Evolutionary conservation across 179 eudicot genomes (phyloP).

Genomic region (Silene coronaria): DNA sequence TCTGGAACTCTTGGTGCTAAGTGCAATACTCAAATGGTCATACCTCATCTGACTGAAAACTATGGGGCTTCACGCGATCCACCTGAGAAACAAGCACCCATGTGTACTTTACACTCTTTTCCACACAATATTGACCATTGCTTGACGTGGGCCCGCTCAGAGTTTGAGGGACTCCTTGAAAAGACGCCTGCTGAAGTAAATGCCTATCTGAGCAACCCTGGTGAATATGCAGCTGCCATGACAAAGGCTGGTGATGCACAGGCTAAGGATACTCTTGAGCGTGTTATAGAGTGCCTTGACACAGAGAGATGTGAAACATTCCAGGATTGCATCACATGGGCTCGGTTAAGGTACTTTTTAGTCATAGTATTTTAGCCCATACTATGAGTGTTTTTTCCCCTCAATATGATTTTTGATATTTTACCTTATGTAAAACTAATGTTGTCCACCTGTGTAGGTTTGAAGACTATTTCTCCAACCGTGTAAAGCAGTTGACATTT

Average conservation of each 20-base stretch:
- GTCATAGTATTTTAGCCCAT: not conserved
- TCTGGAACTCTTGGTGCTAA: slow-evolving; percentile 90
- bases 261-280: slow-evolving; percentile 84
- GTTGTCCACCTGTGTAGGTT: slow-evolving; percentile 44
- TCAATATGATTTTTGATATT: not conserved
- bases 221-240: slow-evolving; percentile 71
- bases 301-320: slow-evolving; percentile 71
- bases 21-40: slow-evolving; percentile 95
- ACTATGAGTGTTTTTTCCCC: not conserved
- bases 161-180: slow-evolving; percentile 90
- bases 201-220: slow-evolving; percentile 62
- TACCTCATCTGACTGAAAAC: slow-evolving; percentile 92
- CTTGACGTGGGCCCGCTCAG: slow-evolving; percentile 96
- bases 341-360: slow-evolving; percentile 58
- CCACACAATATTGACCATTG: slow-evolving; percentile 98
- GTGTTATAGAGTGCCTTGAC: slow-evolving; percentile 80
- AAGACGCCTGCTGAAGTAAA: slow-evolving; percentile 89
- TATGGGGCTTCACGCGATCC: slow-evolving; percentile 98
- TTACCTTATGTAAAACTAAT: not conserved
- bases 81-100: slow-evolving; percentile 99
- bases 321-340: slow-evolving; percentile 86
- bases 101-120: slow-evolving; percentile 95
- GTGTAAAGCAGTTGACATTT: slow-evolving; percentile 77
- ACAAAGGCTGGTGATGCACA: slow-evolving; percentile 93
- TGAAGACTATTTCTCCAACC: slow-evolving; percentile 77